Conservation (phyloP, 306 rosid genomes). For the Begonia peltatifolia region DNA sequence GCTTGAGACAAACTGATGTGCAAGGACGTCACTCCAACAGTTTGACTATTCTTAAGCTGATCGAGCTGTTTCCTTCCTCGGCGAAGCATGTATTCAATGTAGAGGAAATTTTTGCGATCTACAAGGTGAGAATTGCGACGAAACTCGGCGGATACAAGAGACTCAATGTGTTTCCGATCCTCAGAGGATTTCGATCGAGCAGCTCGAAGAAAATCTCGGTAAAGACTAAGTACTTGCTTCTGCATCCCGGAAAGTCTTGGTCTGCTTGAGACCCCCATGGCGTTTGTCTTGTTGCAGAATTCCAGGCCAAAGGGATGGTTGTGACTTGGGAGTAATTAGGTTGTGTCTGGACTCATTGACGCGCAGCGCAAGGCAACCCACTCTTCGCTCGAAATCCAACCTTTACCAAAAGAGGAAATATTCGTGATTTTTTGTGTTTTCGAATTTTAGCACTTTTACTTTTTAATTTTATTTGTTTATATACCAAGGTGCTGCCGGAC, state of each 20-base stretch:
- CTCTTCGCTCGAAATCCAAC: no score
- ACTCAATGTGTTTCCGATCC: slow-evolving; percentile 48
- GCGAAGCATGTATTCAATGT: slow-evolving; percentile 75
- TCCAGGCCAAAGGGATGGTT: no score
- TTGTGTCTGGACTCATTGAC: no score
- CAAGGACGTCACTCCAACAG: slow-evolving; percentile 42
- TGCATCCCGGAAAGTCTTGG: slow-evolving; percentile 81
- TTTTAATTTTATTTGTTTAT: no score
- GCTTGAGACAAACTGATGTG: slow-evolving; percentile 16
- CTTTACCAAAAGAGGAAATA: no score
- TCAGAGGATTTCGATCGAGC: slow-evolving; percentile 50
- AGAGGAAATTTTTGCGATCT: slow-evolving; percentile 55
- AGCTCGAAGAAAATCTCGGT: slow-evolving; percentile 58
- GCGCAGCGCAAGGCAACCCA: no score
- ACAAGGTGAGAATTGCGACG: slow-evolving; percentile 41
- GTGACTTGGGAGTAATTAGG: no score
- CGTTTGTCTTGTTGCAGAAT: not conserved
- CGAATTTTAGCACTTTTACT: no score
- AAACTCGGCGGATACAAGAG: slow-evolving; percentile 49
- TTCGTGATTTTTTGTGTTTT: no score
- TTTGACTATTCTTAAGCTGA: slow-evolving; percentile 55
- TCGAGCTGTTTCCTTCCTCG: slow-evolving; percentile 70
- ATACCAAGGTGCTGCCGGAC: no score
- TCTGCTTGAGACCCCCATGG: slow-evolving; percentile 35
- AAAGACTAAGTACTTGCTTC: slow-evolving; percentile 64